Base-by-base conservation (phyloP, 441 rosid species). In the Corymbia citriodora region DNA sequence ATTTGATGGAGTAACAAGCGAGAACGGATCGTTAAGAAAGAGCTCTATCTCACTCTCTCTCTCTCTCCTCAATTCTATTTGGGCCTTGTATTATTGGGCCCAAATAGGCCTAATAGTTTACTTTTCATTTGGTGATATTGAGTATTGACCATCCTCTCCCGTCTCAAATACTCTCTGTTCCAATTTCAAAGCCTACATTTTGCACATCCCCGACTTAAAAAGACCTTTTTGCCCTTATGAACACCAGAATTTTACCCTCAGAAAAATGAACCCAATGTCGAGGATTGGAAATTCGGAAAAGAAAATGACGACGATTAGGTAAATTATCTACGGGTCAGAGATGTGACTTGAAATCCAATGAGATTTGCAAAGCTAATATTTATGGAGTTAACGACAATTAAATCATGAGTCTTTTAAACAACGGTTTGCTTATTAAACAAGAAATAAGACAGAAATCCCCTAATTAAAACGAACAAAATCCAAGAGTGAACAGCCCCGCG, bases 141-240 rank as follows among this genome's bases (percentile, higher is more conserved):
- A 11, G 40, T 40, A 21, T 36, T 13, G 48, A 11, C 10, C 79
- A 68, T 17, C 45, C 23, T 0, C 79, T 17, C 79, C 10, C 72
- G 14, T 65, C 36, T 65, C 72, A 14, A 65, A n/a, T 29, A 0
- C 36, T 17, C 45, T 19, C 21, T 2, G 12, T 36, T 68, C 79
- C 31, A 6, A 10, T 68, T 31, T 31, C 45, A 31, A 68, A 68
- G 31, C 18, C 23, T 16, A 31, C 45, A 17, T 31, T 68, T 68
- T 6, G 0, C 79, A 31, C 2, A 19, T 31, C 23, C 21, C 72
- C 72, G 15, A 3, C n/a, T n/a, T n/a, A 3, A n/a, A n/a, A 65
- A 65, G 16, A n/a, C 9, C 36, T 15, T 7, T n/a, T 14, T 65
- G 72, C 72, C 72, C 36, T n/a, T 3, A n/a, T 7, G 5, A 18